These are phyloP conservation scores for Phanerochaete sordida DNA, from an alignment of 768 basidiomycete species.

Conservation along the genomic window DNA sequence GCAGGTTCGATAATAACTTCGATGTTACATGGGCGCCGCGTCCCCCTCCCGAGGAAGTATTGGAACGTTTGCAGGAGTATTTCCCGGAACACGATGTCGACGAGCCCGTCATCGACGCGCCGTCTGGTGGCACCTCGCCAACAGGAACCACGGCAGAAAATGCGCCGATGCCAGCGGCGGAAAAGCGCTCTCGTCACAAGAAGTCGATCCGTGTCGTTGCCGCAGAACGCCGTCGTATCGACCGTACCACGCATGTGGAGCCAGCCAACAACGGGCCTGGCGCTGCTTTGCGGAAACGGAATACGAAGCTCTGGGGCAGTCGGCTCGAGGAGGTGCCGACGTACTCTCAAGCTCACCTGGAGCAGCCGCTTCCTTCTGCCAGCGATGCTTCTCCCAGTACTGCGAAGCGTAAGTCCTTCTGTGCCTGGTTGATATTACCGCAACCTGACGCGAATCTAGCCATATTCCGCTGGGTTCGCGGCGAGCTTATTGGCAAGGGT, in stretches of 20 bases:
- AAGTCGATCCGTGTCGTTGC: slow-evolving; percentile 94
- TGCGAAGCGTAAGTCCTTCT: slow-evolving; percentile 51
- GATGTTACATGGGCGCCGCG: slow-evolving; percentile 86
- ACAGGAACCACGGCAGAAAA: slow-evolving; percentile 58
- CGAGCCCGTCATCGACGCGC: slow-evolving; percentile 89
- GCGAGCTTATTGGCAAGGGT: slow-evolving; percentile 95
- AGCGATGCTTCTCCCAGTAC: slow-evolving; percentile 22
- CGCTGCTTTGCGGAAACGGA: slow-evolving; percentile 70
- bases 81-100: slow-evolving; percentile 97
- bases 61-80: slow-evolving; percentile 88
- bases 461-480: slow-evolving; percentile 98
- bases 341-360: slow-evolving; percentile 47
- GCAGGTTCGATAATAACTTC: slow-evolving; percentile 35
- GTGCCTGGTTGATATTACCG: slow-evolving; percentile 6
- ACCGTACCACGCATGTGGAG: slow-evolving; percentile 64
- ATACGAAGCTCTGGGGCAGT: slow-evolving; percentile 95
- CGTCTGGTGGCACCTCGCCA: slow-evolving; percentile 76
- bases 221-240: slow-evolving; percentile 75
- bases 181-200: slow-evolving; percentile 55
- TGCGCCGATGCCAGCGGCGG: slow-evolving; percentile 37
- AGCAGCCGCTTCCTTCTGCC: slow-evolving; percentile 39
- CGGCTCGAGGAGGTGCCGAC: slow-evolving; percentile 91
- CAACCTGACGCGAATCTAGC: slow-evolving; percentile 34
- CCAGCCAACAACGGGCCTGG: slow-evolving; percentile 34
- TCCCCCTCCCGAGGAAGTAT: slow-evolving; percentile 89